Evolutionary conservation across 2,329 filamentous ascomycete species (phyloP).

Genomic region (Diaporthe ilicicola): DNA sequence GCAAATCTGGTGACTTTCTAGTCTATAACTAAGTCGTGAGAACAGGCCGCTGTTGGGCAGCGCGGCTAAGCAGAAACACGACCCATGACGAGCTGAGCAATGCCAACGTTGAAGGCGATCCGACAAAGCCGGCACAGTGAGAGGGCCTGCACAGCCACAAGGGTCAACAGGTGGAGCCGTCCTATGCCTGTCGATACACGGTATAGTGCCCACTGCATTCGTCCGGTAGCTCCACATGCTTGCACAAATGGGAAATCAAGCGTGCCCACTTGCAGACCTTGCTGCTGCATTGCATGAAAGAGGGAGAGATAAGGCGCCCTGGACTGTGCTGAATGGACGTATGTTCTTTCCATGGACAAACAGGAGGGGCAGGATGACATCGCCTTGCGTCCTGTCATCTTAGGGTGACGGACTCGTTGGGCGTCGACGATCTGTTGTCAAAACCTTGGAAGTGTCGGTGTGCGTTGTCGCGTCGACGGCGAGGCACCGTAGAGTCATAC

Average conservation of each 20-base stretch:
- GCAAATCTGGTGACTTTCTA: neutral
- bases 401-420: neutral
- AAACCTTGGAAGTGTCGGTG: slow-evolving; percentile 25
- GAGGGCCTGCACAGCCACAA: slow-evolving; percentile 5
- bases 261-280: slow-evolving; percentile 18
- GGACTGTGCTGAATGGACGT: neutral
- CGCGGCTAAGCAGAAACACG: neutral
- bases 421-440: neutral
- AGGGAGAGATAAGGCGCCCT: neutral
- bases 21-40: neutral
- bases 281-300: slow-evolving; percentile 26
- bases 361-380: slow-evolving; percentile 25
- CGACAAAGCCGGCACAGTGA: neutral
- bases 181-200: neutral
- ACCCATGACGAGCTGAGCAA: too few relatives aligned
- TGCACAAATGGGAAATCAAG: neutral
- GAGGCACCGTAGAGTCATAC: slow-evolving; percentile 2
- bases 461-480: slow-evolving; percentile 1
- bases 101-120: too few relatives aligned
- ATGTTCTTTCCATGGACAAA: slow-evolving; percentile 7
- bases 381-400: neutral
- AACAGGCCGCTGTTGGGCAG: neutral
- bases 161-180: neutral
- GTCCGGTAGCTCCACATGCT: neutral
- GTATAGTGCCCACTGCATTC: slow-evolving; percentile 1